Evolutionary conservation across 129 eudicot genomes (phyloP).

Genomic region (Logfia minima): DNA sequence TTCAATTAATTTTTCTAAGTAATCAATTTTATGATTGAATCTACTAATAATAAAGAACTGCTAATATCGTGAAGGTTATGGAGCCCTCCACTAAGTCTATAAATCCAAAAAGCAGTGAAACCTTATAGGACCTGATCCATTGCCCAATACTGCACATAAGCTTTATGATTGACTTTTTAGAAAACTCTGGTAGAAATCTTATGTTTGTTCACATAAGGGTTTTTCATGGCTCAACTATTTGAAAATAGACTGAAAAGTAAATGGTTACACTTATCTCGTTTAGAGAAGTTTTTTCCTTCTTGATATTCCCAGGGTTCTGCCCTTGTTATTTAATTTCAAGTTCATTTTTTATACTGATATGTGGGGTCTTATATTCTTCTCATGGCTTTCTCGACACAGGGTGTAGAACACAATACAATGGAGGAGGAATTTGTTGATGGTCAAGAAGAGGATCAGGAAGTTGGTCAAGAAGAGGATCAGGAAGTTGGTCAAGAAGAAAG

Average conservation of each 20-base stretch:
- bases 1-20: too few species aligned
- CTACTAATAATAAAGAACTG: not conserved
- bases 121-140: not conserved
- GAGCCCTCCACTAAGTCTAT: too few species aligned
- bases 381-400: conserved; percentile 28
- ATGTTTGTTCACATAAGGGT: not conserved
- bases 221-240: not conserved
- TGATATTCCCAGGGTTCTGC: not conserved
- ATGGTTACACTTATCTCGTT: not conserved
- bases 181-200: not conserved
- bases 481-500: conserved; percentile 51
- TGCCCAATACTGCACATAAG: conserved; percentile 3
- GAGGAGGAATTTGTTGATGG: conserved; percentile 45
- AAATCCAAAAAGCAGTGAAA: too few species aligned
- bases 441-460: conserved; percentile 59
- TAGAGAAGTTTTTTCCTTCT: conserved; percentile 5
- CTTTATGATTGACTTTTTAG: conserved; percentile 5
- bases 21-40: too few species aligned
- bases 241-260: not conserved
- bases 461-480: conserved; percentile 49
- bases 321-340: not conserved
- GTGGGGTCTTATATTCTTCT: not conserved
- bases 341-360: not conserved
- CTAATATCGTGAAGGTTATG: not conserved
- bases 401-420: conserved; percentile 51